Evolutionary conservation across 768 basidiomycete genomes (phyloP), one percentile per base, ranked within the genome.

Genomic region (Kwoniella botswanensis): DNA sequence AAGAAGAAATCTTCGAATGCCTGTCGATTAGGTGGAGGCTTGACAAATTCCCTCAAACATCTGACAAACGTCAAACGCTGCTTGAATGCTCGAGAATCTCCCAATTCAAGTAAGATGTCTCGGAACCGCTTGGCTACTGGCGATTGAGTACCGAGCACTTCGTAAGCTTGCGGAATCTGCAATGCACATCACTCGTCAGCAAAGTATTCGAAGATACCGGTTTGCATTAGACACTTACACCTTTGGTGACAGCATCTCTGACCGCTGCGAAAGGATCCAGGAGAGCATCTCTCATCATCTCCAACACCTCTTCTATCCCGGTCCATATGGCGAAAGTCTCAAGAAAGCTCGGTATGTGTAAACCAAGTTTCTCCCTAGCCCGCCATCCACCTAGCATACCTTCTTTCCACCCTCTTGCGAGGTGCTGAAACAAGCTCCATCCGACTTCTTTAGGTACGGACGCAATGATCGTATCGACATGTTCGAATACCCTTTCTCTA

Each of bases 241-340:
- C 85, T 50, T 83, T 80, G 24, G 93, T 87, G 1, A 90, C 92
- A 50, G 89, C 88, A 77, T 93, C 92, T 64, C 95, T 86, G 4
- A 98, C 93, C 44, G 91, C 89, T n/a, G 93, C 91, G 64, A 93
- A 92, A 18, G 84, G 85, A 77, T 97, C 95, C 72, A 88, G 87
- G 53, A 96, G 84, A 0, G 90, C 92, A 68, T 85, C 86, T 70
- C 84, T 83, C 67, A 93, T 82, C 42, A 95, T 84, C 56, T 82
- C 84, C 55, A 87, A 81, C n/a, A 92, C 80, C 17, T 86, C 79
- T n/a, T 85, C 84, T 43, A 86, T 84, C 26, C 85, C 83, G 18
- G 86, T 84, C 22, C 83, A 79, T 17, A 85, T 86, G 15, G 87
- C 81, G 76, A 69, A 84, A 65, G 29, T 85, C 79, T 74, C 71